Evolutionary conservation across 2,329 filamentous ascomycete species (phyloP).

Genomic region (Botrytis porri): DNA sequence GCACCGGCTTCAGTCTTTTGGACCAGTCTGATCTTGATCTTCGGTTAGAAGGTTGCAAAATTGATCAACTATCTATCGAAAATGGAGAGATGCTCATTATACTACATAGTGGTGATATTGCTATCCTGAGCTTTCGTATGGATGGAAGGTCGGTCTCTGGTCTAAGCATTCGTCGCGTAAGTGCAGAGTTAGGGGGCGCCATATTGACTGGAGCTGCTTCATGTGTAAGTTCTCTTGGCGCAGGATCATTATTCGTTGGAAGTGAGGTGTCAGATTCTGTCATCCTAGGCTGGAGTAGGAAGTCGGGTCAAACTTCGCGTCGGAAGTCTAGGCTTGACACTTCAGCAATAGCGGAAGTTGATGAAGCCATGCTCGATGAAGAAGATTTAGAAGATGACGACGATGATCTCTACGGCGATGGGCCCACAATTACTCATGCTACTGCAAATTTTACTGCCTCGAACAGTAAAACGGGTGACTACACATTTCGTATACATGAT

Average conservation of each 20-base stretch:
- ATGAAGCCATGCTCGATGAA: conserved; percentile 50
- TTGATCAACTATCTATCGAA: conserved; percentile 74
- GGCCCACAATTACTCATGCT: conserved; percentile 41
- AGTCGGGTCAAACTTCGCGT: conserved; percentile 58
- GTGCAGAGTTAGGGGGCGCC: conserved; percentile 59
- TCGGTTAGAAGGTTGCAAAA: conserved; percentile 74
- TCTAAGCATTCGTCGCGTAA: conserved; percentile 67
- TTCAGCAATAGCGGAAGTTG: conserved; percentile 46
- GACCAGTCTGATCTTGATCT: conserved; percentile 82
- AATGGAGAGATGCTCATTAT: conserved; percentile 83
- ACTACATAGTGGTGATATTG: conserved; percentile 70
- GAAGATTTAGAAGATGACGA: conserved; percentile 54
- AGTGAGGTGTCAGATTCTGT: conserved; percentile 80
- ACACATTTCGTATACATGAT: conserved; percentile 76
- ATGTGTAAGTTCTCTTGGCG: conserved; percentile 66
- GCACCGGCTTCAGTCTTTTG: conserved; percentile 77
- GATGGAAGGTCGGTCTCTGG: conserved; percentile 91
- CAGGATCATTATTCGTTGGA: conserved; percentile 74
- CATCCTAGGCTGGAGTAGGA: conserved; percentile 75
- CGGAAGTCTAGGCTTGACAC: conserved; percentile 59
- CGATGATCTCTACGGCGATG: conserved; percentile 62
- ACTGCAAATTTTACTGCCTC: conserved; percentile 38
- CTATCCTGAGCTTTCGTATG: conserved; percentile 75
- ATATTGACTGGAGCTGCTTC: conserved; percentile 62
- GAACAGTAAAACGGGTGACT: conserved; percentile 56